Percentiles rank a stretch among this genome's conserved stretches.
phyloP scores from a whole-genome alignment of 2,329 filamentous ascomycete genomes.

The Ophiostoma triangulosporum region DNA sequence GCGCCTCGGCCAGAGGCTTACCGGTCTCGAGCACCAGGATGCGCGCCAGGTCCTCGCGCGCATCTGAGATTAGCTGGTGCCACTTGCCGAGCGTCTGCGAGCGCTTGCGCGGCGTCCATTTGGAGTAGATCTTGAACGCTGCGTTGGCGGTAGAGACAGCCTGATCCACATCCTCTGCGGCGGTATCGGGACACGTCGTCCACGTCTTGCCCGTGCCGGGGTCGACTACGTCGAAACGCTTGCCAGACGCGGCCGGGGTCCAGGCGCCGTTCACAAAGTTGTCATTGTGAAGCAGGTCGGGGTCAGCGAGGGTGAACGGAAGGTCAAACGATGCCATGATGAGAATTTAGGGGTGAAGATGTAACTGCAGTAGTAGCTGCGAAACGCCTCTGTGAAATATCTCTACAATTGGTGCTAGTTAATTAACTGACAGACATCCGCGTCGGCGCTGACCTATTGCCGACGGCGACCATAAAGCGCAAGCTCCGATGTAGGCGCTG shows the following conservation, averaged over 20 bases:
- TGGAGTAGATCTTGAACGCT: conserved; percentile 26
- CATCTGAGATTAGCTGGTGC: conserved; percentile 23
- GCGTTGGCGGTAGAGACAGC: conserved; percentile 24
- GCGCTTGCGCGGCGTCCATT: conserved; percentile 23
- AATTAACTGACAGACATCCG: no score
- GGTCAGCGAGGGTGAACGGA: conserved; percentile 32
- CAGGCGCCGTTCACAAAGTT: conserved; percentile 37
- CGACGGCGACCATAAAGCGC: no score
- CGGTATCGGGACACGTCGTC: conserved; percentile 36
- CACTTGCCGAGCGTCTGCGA: conserved; percentile 24
- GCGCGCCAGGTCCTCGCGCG: conserved; percentile 26
- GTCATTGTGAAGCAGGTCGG: conserved; percentile 33
- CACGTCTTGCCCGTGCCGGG: conserved; percentile 37
- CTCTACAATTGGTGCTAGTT: no score
- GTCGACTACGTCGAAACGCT: conserved; percentile 38
- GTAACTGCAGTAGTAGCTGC: background rate
- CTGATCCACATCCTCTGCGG: conserved; percentile 25
- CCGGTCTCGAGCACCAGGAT: conserved; percentile 37
- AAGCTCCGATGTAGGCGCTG: no score
- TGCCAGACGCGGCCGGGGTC: conserved; percentile 29
- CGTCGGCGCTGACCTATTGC: no score
- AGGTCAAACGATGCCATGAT: conserved; percentile 10
- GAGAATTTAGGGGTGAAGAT: background rate
- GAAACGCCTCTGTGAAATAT: no score
- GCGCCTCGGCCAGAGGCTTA: conserved; percentile 40